A percentile compares a stretch with the other conserved stretches of the same genome.
Conservation (phyloP, 2,329 filamentous ascomycete species). For the Cytospora paraplurivora region DNA sequence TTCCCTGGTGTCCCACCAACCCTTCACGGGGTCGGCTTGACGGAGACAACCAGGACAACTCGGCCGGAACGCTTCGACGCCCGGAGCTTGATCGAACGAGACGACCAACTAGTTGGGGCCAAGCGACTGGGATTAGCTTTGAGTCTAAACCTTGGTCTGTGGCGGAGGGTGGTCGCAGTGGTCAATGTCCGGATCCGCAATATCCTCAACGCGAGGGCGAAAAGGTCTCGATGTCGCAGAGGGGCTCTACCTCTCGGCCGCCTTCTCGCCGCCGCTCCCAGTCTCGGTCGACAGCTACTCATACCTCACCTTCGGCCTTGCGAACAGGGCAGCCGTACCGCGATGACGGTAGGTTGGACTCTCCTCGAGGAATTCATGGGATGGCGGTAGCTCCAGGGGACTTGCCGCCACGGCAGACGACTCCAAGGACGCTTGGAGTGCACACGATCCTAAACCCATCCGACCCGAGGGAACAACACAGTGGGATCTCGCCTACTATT, state of each 20-base stretch:
- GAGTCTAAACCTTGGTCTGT: slow-evolving; percentile 29
- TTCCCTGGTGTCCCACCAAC: slow-evolving; percentile 30
- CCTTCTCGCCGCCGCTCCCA: slow-evolving; percentile 53
- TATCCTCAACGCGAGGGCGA: slow-evolving; percentile 56
- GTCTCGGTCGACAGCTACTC: slow-evolving; percentile 44
- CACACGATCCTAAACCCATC: slow-evolving; percentile 50
- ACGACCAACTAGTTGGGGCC: slow-evolving; percentile 16
- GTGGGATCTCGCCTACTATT: slow-evolving; percentile 27
- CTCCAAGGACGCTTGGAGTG: slow-evolving; percentile 43
- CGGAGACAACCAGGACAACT: slow-evolving; percentile 27
- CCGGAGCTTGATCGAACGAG: slow-evolving; percentile 14
- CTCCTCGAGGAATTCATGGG: slow-evolving; percentile 35
- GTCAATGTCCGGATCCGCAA: slow-evolving; percentile 61
- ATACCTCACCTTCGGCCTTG: slow-evolving; percentile 35
- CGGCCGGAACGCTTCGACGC: slow-evolving; percentile 17
- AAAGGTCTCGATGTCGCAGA: slow-evolving; percentile 66
- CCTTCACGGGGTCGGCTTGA: slow-evolving; percentile 29
- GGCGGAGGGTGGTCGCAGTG: slow-evolving; percentile 35
- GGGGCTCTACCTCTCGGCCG: slow-evolving; percentile 58
- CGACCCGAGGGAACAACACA: slow-evolving; percentile 35
- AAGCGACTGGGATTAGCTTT: slow-evolving; percentile 27
- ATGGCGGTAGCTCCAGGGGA: slow-evolving; percentile 37
- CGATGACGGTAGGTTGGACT: slow-evolving; percentile 37
- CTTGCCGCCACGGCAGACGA: slow-evolving; percentile 35
- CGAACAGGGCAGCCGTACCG: slow-evolving; percentile 37